Evolutionary conservation across 2,329 filamentous ascomycete genomes (phyloP).

Genomic region (Tolypocladium ophioglossoides): DNA sequence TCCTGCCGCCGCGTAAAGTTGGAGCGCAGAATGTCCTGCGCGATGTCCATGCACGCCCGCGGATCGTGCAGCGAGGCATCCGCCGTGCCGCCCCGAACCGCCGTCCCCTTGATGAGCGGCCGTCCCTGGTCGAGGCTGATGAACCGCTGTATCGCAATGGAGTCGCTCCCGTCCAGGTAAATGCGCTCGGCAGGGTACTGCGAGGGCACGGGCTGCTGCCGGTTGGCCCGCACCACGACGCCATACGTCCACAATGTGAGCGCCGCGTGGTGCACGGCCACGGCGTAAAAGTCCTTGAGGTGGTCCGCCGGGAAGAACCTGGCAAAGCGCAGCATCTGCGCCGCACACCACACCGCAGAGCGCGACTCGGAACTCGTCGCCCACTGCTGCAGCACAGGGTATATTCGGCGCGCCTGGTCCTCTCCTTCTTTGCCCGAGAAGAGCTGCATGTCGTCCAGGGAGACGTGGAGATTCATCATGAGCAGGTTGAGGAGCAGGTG

Average conservation of each 20-base stretch:
- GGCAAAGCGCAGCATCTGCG: constrained; percentile 53
- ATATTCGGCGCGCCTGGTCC: constrained; percentile 51
- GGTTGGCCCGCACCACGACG: constrained; percentile 37
- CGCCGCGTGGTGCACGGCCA: constrained; percentile 58
- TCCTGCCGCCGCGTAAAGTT: constrained; percentile 37
- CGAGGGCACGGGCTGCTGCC: constrained; percentile 17
- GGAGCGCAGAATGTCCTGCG: constrained; percentile 42
- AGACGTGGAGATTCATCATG: constrained; percentile 53
- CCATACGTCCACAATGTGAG: constrained; percentile 62
- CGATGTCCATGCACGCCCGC: constrained; percentile 45
- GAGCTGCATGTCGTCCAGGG: constrained; percentile 53
- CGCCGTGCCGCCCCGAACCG: constrained; percentile 13
- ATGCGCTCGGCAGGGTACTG: constrained; percentile 29
- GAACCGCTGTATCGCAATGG: constrained; percentile 43
- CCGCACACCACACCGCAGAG: constrained; percentile 56
- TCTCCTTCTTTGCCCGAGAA: constrained; percentile 59
- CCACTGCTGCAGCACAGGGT: constrained; percentile 50
- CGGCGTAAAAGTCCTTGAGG: constrained; percentile 55
- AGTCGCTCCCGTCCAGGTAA: constrained; percentile 47
- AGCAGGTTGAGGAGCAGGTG: constrained; percentile 41
- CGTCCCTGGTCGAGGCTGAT: constrained; percentile 42
- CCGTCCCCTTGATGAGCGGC: constrained; percentile 34
- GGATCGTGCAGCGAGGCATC: constrained; percentile 43
- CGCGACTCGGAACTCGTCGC: constrained; percentile 42
- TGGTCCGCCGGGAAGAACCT: constrained; percentile 40